A percentile compares a stretch with the other conserved stretches of the same genome.
Evolutionary conservation across 345 rosid genomes (phyloP).

Genomic region (Dipteronia dyeriana): DNA sequence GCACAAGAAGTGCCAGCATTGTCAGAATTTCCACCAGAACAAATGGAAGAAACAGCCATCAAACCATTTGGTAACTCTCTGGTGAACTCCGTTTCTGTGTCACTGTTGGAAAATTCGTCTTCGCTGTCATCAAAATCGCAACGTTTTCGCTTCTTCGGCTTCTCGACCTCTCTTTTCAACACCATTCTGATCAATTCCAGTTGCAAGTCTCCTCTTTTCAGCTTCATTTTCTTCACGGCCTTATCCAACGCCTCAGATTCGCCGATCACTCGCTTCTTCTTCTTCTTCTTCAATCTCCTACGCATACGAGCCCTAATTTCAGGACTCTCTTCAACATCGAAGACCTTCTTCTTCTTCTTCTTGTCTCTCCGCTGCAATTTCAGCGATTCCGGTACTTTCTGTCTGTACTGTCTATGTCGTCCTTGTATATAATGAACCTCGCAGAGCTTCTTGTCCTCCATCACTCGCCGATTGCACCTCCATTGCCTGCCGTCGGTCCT

Average conservation of each 20-base stretch:
- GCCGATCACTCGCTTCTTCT: constrained; percentile 31
- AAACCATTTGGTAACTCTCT: constrained; percentile 85
- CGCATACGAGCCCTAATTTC: constrained; percentile 58
- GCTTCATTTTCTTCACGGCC: constrained; percentile 58
- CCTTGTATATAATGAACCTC: constrained; percentile 79
- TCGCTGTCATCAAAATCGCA: constrained; percentile 30
- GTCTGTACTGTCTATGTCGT: constrained; percentile 49
- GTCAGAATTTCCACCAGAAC: constrained; percentile 42
- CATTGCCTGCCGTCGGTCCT: constrained; percentile 92
- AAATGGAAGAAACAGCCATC: constrained; percentile 74
- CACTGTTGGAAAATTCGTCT: constrained; percentile 16
- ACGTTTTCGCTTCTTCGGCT: constrained; percentile 44
- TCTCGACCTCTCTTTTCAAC: constrained; percentile 76
- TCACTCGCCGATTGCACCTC: constrained; percentile 83
- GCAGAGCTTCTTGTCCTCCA: constrained; percentile 80
- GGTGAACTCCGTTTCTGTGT: constrained; percentile 63
- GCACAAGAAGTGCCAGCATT: constrained; percentile 59
- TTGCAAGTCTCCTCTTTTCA: constrained; percentile 66
- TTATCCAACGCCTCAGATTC: constrained; percentile 51
- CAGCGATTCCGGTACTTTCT: constrained; percentile 64
- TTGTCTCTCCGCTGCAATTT: constrained; percentile 51
- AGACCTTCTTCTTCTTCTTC: constrained; percentile 10
- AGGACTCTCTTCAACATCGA: constrained; percentile 7
- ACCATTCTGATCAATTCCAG: constrained; percentile 85
- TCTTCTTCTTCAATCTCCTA: constrained; percentile 37